Evolutionary conservation across 148 eudicot genomes (phyloP), one percentile per base, ranked within the genome.

Genomic region (Chenopodium quinoa): DNA sequence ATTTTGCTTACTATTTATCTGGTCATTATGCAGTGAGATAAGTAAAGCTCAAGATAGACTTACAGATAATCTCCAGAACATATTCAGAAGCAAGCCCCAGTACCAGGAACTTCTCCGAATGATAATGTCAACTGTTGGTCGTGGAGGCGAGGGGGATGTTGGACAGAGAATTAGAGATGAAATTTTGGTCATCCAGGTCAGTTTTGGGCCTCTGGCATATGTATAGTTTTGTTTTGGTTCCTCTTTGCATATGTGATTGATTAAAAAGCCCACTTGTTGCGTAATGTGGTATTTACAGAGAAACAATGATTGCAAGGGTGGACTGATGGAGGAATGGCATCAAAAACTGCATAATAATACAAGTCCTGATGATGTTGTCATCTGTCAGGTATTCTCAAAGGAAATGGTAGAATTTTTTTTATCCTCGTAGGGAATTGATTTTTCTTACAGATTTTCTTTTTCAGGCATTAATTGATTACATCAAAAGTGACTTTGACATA

Each of bases 241-340:
- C 48, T 68, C 29, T 72, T 64, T 66, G 7, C 44, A 6, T 64
- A 67, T 46, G 32, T 70, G 74, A 73, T 22, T 80, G 44, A 47
- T 19, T 7, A 75, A 27, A 44, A 74, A 44, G 32, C 16, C 40
- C 56, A 14, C 60, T 17, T 56, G 52, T 58, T 19, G 44, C 40
- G 52, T 54, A 4, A 47, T 88, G 37, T 77, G 58, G 72, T 75
- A 70, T 73, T 52, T 88, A 79, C 90, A 96, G 99, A 94, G 97
- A 83, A 94, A 96, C 27, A 96, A 96, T 86, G 86, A 89, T 73
- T 96, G 99, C 90, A 92, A 92, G 77, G 99, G 99, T 82, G 99
- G 94, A 82, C 87, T 96, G 79, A 96, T 96, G 98, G 99, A 96
- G 85, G 95, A 96, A 88, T 96, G 99, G 99, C 99, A 96, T 82